These are phyloP conservation scores for Sarcomyxa edulis DNA, from an alignment of 768 basidiomycete genomes.

Conservation along the genomic window DNA sequence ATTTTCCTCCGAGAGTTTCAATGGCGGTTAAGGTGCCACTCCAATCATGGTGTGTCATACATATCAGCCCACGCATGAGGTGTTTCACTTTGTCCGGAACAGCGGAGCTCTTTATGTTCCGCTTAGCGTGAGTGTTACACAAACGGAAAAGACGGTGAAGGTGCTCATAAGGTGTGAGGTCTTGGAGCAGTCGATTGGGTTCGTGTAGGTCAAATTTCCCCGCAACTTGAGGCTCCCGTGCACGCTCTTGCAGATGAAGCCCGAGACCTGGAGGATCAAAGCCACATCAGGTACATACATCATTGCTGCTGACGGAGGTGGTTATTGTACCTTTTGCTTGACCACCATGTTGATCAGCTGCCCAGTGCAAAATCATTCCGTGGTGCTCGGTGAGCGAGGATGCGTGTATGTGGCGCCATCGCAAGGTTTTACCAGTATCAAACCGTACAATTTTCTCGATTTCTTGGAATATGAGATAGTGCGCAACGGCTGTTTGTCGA, in stretches of 20 bases:
- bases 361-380: constrained; percentile 13
- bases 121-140: constrained; percentile 13
- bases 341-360: constrained; percentile 17
- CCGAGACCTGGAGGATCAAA: constrained; percentile 18
- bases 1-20: constrained; percentile 11
- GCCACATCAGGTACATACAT: no score
- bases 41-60: constrained; percentile 16
- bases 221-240: not conserved
- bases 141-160: constrained; percentile 14
- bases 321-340: constrained; percentile 18
- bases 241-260: constrained; percentile 13
- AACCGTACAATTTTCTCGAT: constrained; percentile 14
- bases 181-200: constrained; percentile 5
- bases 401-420: constrained; percentile 18
- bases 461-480: constrained; percentile 13
- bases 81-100: constrained; percentile 8
- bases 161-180: constrained; percentile 16
- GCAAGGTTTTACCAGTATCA: constrained; percentile 14
- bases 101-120: constrained; percentile 13
- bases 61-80: constrained; percentile 18
- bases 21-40: constrained; percentile 13
- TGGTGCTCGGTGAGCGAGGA: constrained; percentile 4
- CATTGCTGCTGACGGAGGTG: no score
- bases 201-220: constrained; percentile 15
- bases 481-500: constrained; percentile 14